These are phyloP conservation scores for Aspergillus incahuasiensis DNA, from an alignment of 495 filamentous ascomycete species.

Conservation along the genomic window DNA sequence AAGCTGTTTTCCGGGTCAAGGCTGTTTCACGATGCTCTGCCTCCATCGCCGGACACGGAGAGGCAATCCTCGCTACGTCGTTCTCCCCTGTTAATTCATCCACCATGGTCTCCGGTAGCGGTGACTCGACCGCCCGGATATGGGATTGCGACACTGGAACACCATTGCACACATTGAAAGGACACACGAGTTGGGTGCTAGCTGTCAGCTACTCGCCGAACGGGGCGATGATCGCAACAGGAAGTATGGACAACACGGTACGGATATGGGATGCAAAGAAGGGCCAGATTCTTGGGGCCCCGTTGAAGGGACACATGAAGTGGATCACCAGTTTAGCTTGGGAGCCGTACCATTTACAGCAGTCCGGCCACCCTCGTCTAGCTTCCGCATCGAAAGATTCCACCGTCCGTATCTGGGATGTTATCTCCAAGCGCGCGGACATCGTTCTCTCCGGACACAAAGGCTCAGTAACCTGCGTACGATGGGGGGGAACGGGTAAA, in stretches of 20 bases:
- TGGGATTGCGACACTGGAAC: conserved; percentile 97
- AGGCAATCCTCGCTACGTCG: conserved; percentile 81
- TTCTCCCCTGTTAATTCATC: conserved; percentile 82
- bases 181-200: conserved; percentile 91
- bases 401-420: conserved; percentile 86
- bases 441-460: conserved; percentile 84
- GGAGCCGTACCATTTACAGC: conserved; percentile 89
- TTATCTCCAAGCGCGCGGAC: conserved; percentile 70
- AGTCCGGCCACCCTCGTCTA: conserved; percentile 67
- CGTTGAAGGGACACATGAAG: conserved; percentile 85
- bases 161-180: conserved; percentile 81
- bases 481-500: conserved; percentile 85
- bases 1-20: conserved; percentile 91
- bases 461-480: conserved; percentile 79
- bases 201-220: conserved; percentile 84
- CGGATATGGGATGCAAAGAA: conserved; percentile 85
- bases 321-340: conserved; percentile 86
- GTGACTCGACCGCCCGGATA: conserved; percentile 87
- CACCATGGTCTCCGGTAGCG: conserved; percentile 81
- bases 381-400: conserved; percentile 88
- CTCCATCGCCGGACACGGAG: conserved; percentile 84
- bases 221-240: conserved; percentile 76
- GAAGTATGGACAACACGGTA: conserved; percentile 89
- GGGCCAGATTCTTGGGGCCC: conserved; percentile 67
- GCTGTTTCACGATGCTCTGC: conserved; percentile 87